phyloP scores from a whole-genome alignment of 2,329 filamentous ascomycete species.

The Passalora sequoiae region DNA sequence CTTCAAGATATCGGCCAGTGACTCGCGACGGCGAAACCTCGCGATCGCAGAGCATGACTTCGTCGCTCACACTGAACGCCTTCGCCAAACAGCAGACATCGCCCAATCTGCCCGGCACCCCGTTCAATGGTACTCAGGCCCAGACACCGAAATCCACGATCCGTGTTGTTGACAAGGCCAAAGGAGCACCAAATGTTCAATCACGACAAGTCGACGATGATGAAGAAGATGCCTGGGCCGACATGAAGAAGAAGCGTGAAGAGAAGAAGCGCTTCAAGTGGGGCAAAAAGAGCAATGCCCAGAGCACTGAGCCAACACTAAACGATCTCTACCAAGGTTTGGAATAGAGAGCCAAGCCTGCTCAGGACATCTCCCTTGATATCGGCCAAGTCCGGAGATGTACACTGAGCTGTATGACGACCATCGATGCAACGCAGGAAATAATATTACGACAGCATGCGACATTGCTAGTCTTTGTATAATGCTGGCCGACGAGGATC shows the following conservation, averaged over 20 bases:
- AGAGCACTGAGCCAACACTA: conserved; percentile 21
- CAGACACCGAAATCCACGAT: conserved; percentile 30
- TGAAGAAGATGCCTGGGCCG: conserved; percentile 36
- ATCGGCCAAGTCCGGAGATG: conserved; percentile 3
- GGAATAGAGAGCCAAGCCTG: conserved; percentile 19
- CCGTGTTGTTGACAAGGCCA: conserved; percentile 35
- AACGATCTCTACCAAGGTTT: conserved; percentile 28
- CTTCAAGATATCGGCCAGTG: conserved; percentile 85
- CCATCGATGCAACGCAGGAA: conserved; percentile 6
- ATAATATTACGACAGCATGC: conserved; percentile 1
- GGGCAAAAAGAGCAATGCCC: conserved; percentile 21
- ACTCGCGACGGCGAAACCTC: conserved; percentile 38
- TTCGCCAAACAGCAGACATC: conserved; percentile 24
- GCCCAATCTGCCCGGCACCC: conserved; percentile 18
- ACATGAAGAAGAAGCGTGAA: conserved; percentile 30
- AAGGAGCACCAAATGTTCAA: conserved; percentile 29
- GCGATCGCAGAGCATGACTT: conserved; percentile 40
- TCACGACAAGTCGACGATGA: conserved; percentile 23
- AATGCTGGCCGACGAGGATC: not conserved
- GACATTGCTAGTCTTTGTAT: not conserved
- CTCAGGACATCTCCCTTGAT: conserved; percentile 6
- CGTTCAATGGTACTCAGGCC: conserved; percentile 15
- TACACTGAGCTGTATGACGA: not conserved
- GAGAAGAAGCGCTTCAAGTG: conserved; percentile 32
- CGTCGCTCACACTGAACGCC: conserved; percentile 27